phyloP scores from a whole-genome alignment of 2,329 filamentous ascomycete genomes.

The Phialocephala sp. region DNA sequence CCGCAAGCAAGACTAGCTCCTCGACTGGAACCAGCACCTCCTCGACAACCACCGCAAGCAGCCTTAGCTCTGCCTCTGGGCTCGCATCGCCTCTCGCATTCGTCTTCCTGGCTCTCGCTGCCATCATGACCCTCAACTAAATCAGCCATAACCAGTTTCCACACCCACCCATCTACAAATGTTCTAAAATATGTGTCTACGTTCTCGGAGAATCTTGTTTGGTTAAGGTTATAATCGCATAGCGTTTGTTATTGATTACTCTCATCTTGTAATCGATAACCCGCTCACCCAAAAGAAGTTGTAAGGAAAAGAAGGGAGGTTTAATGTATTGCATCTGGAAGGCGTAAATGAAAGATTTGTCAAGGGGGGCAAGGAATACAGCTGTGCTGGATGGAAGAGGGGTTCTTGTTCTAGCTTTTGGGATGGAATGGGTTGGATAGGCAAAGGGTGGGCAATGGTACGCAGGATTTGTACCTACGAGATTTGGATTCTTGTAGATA shows the following conservation, averaged over 20 bases:
- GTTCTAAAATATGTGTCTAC: constrained; percentile 16
- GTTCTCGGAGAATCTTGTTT: background rate
- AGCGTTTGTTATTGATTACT: constrained; percentile 19
- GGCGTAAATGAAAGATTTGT: constrained; percentile 13
- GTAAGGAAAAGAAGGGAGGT: background rate
- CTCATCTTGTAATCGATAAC: background rate
- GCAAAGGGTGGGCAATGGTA: background rate
- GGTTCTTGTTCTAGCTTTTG: background rate
- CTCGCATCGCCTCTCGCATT: constrained; percentile 40
- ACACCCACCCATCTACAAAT: constrained; percentile 17
- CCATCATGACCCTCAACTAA: constrained; percentile 41
- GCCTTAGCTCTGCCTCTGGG: constrained; percentile 31
- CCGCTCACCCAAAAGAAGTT: background rate
- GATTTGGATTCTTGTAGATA: constrained; percentile 14
- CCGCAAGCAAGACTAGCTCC: constrained; percentile 15
- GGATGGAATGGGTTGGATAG: background rate
- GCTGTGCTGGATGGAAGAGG: constrained; percentile 6
- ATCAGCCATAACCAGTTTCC: background rate
- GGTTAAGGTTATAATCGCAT: constrained; percentile 19
- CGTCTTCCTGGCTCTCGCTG: constrained; percentile 40
- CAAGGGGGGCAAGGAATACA: background rate
- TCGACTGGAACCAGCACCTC: constrained; percentile 14
- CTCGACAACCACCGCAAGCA: constrained; percentile 19
- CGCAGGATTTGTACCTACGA: background rate
- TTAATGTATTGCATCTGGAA: constrained; percentile 19